These are phyloP conservation scores for Lipomyces lipofer DNA, from an alignment of 805 yeast genomes.

Conservation along the genomic window DNA sequence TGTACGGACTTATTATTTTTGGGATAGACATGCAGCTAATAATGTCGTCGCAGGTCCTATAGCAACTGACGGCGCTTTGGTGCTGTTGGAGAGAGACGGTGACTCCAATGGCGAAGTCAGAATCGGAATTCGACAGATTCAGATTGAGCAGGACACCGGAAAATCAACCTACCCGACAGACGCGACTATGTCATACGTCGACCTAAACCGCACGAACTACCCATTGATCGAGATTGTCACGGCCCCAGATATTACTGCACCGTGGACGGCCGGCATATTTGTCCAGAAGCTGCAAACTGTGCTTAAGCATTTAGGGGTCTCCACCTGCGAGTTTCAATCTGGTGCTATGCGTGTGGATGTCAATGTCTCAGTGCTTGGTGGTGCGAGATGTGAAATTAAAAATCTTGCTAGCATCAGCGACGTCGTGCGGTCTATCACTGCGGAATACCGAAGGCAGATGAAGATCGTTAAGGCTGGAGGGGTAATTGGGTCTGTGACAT, in stretches of 20 bases:
- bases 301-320: conserved; percentile 66
- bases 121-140: conserved; percentile 77
- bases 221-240: conserved; percentile 92
- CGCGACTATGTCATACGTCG: conserved; percentile 51
- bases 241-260: conserved; percentile 72
- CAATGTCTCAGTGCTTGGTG: conserved; percentile 69
- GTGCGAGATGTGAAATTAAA: conserved; percentile 81
- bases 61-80: conserved; percentile 65
- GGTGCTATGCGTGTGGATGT: conserved; percentile 97
- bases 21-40: not conserved
- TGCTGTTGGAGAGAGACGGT: conserved; percentile 55
- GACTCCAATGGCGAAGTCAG: conserved; percentile 43
- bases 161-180: conserved; percentile 23
- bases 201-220: conserved; percentile 78
- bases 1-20: not conserved
- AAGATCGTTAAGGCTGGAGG: conserved; percentile 46
- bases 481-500: conserved; percentile 59
- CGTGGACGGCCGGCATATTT: conserved; percentile 72
- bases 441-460: conserved; percentile 60
- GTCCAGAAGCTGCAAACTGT: conserved; percentile 76
- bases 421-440: conserved; percentile 68
- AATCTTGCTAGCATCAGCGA: conserved; percentile 84
- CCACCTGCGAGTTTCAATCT: conserved; percentile 87
- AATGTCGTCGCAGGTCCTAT: conserved; percentile 52
- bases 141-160: conserved; percentile 78